Evolutionary conservation across 1,284 basidiomycete species (phyloP), one percentile per base, ranked within the genome.

Genomic region (Ustilago curta): DNA sequence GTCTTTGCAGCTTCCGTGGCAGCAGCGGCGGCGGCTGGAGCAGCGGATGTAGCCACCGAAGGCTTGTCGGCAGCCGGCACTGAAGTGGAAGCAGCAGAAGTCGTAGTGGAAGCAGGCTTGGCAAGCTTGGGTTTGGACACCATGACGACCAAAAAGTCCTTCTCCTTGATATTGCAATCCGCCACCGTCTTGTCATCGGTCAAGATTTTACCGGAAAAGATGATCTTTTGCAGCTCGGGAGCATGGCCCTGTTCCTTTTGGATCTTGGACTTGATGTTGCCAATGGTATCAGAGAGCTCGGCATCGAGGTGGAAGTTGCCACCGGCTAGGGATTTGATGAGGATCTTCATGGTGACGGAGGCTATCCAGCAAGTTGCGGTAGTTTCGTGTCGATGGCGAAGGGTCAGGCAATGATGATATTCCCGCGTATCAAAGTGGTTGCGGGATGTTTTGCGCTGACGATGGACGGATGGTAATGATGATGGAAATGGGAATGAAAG

Each of bases 141-240:
- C 96, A 99, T 99, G 50, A 99, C 90, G 19, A 99, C 97, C 66
- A 99, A 88, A 87, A 99, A 99, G 58, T 97, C 96, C 88, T 97
- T 99, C 87, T 99, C 96, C 87, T 97, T 96, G 88, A 99, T 93
- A 68, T 92, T 91, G 84, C 92, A 93, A 62, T 91, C 91, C 76
- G 90, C 92, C 42, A 99, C 89, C 1, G 91, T 92, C 88, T 95
- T 95, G 66, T 91, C 90, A 86, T 99, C 95, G 19, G 90, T 86
- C 42, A 99, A 88, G 52, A 99, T 92, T 88, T 97, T 97, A 69
- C 96, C 96, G 52, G 94, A 91, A 86, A 94, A 98, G 86, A 99
- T 99, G 81, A 99, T 88, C 88, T 98, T 99, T 87, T 97, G 95
- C 58, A 86, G 85, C 40, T 89, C 89, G 23, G 90, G 88, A 37